Evolutionary conservation across 2,329 filamentous ascomycete species (phyloP).

Genomic region (Dryadomyces sulphureus): DNA sequence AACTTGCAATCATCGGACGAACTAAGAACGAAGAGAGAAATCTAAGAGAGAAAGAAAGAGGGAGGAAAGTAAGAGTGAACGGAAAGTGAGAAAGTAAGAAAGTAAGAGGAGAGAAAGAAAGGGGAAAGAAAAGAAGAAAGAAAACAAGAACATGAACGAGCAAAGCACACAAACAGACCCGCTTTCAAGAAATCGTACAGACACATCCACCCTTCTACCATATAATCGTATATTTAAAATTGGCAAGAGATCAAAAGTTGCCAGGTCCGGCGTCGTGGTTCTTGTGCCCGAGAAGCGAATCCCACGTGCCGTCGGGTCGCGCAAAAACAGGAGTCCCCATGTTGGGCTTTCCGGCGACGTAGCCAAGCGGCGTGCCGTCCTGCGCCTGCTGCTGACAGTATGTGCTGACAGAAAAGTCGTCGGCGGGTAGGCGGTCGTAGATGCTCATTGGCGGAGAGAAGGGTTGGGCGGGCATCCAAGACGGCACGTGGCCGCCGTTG

Average conservation of each 20-base stretch:
- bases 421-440: not conserved
- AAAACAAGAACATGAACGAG: no score
- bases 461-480: slow-evolving; percentile 3
- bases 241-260: not conserved
- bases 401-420: not conserved
- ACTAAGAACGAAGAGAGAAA: no score
- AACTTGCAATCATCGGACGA: no score
- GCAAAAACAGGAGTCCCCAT: slow-evolving; percentile 1
- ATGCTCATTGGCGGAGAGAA: slow-evolving; percentile 2
- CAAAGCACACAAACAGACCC: no score
- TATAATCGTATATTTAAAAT: no score
- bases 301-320: slow-evolving; percentile 3
- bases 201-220: no score
- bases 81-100: not conserved
- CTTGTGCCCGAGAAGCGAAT: slow-evolving; percentile 1
- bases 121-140: not conserved
- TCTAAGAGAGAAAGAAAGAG: no score
- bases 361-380: not conserved
- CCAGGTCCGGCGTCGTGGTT: not conserved
- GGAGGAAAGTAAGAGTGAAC: no score
- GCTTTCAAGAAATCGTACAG: no score
- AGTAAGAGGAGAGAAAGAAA: not conserved
- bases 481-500: not conserved
- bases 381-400: not conserved
- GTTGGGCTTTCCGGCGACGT: not conserved